These are phyloP conservation scores for Agastache rugosa DNA, from an alignment of 257 asterid genomes.

Conservation along the genomic window DNA sequence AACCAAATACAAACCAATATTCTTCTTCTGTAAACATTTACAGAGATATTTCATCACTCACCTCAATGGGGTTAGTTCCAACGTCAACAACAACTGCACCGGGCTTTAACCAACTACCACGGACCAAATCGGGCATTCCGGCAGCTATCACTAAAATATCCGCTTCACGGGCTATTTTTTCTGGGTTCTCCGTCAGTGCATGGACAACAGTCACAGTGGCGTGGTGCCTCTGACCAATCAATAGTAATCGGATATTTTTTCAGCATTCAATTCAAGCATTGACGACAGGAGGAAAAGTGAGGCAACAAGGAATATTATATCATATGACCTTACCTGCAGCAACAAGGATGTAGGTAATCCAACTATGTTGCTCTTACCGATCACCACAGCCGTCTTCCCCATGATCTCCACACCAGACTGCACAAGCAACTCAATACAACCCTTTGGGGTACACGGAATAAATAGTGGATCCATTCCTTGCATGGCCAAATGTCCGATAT, in stretches of 20 bases:
- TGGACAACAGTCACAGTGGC: constrained; percentile 84
- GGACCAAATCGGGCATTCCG: constrained; percentile 86
- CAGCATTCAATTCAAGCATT: constrained; percentile 7
- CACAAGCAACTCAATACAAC: constrained; percentile 72
- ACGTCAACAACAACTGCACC: constrained; percentile 85
- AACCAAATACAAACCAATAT: constrained; percentile 20
- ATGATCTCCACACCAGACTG: constrained; percentile 59
- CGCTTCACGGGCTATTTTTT: constrained; percentile 74
- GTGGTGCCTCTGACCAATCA: constrained; percentile 75
- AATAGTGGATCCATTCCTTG: constrained; percentile 73
- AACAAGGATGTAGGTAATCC: constrained; percentile 82
- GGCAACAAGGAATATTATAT: not conserved
- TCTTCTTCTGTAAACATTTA: not conserved
- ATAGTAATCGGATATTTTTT: constrained; percentile 13
- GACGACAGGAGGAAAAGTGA: constrained; percentile 16
- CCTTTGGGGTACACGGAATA: constrained; percentile 78
- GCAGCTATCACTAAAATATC: constrained; percentile 84
- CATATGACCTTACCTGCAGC: constrained; percentile 63
- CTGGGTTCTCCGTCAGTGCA: constrained; percentile 67
- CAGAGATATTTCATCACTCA: constrained; percentile 31
- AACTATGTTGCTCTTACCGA: constrained; percentile 90
- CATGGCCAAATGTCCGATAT: constrained; percentile 70
- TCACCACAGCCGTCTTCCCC: constrained; percentile 76
- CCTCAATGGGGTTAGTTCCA: constrained; percentile 88
- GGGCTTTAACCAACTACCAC: constrained; percentile 90